phyloP scores from a whole-genome alignment of 2,329 filamentous ascomycete genomes.

The Ophiostoma piceae region DNA sequence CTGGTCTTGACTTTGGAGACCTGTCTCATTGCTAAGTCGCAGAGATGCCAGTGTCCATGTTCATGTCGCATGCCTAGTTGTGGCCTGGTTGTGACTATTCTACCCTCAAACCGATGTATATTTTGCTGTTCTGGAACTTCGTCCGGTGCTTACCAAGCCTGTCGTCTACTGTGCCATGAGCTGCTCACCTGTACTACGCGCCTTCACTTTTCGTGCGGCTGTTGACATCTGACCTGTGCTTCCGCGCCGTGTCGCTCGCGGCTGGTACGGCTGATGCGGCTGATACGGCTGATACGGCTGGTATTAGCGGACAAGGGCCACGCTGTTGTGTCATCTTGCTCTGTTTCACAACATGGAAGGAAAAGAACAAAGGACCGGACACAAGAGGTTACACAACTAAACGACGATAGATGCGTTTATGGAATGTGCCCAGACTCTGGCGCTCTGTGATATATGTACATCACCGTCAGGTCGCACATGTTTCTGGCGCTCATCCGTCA shows the following conservation, averaged over 20 bases:
- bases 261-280: not conserved
- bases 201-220: not conserved
- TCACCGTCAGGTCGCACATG: not conserved
- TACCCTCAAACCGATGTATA: not conserved
- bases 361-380: not conserved
- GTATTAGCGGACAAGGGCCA: not conserved
- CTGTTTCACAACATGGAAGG: not conserved
- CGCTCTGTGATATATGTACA: not conserved
- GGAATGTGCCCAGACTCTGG: not conserved
- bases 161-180: not conserved
- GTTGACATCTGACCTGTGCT: not conserved
- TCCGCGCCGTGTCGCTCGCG: not conserved
- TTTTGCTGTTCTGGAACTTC: not conserved
- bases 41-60: not conserved
- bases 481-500: not conserved
- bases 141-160: not conserved
- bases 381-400: not conserved
- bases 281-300: not conserved
- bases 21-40: too few relatives aligned
- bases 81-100: too few relatives aligned
- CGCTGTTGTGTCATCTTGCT: not conserved
- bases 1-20: not conserved
- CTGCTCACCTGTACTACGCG: not conserved
- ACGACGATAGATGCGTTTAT: not conserved
- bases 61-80: not conserved